Percentiles rank a stretch among this genome's conserved stretches.
These are phyloP conservation scores for Phytophthora sojae DNA, from an alignment of 352 stramenopile genomes.

Conservation along the genomic window DNA sequence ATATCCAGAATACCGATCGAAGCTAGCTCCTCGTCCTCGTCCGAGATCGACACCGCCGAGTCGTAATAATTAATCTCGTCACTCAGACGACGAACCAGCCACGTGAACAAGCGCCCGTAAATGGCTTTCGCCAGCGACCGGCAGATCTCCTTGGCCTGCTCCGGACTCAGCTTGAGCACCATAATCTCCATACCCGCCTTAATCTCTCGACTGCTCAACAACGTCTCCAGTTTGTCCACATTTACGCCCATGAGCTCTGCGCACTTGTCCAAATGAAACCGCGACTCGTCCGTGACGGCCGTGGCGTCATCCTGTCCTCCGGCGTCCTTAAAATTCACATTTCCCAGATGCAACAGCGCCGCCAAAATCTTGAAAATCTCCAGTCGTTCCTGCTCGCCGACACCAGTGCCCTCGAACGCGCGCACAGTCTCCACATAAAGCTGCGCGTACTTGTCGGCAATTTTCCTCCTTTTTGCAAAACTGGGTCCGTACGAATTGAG, in stretches of 20 bases:
- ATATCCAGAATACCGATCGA: constrained; percentile 91
- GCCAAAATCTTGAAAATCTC: constrained; percentile 81
- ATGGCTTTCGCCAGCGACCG: constrained; percentile 96
- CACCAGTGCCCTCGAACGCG: constrained; percentile 82
- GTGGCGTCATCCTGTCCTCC: constrained; percentile 55
- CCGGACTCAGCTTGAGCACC: constrained; percentile 73
- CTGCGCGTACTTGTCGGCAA: constrained; percentile 61
- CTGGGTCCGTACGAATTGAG: constrained; percentile 85
- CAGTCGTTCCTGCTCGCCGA: constrained; percentile 52
- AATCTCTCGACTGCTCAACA: constrained; percentile 92
- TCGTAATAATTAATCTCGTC: constrained; percentile 84
- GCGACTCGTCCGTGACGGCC: constrained; percentile 44
- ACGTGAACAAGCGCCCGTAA: constrained; percentile 97
- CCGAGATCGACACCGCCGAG: constrained; percentile 45
- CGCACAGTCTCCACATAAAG: constrained; percentile 72
- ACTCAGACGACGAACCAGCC: constrained; percentile 91
- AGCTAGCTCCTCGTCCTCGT: constrained; percentile 58
- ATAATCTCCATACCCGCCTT: constrained; percentile 93
- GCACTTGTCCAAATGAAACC: constrained; percentile 79
- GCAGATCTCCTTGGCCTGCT: constrained; percentile 89
- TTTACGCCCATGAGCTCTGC: constrained; percentile 90
- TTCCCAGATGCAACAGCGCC: constrained; percentile 96
- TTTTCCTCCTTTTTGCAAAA: constrained; percentile 37
- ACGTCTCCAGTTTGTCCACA: constrained; percentile 77
- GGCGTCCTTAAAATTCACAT: constrained; percentile 87